Evolutionary conservation across 2,329 filamentous ascomycete species (phyloP), one percentile per base, ranked within the genome.

Genomic region (Pseudogymnoascus sp.): DNA sequence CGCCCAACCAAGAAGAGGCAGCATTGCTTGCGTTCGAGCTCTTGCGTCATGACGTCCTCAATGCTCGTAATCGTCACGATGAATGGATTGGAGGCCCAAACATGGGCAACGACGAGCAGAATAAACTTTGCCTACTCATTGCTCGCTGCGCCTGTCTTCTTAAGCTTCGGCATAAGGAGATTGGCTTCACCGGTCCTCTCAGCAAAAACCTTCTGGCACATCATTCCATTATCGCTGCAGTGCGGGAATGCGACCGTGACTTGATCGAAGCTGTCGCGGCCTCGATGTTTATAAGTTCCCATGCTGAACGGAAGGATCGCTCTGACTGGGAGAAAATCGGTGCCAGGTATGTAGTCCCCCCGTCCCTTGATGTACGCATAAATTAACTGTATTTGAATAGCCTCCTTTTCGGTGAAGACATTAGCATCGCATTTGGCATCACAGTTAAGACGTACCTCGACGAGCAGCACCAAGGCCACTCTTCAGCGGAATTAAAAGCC

Each of bases 141-240:
- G 94, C 91, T 67, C 88, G 94, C 38, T 88, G 92, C 64, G 90
- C 92, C 12, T 91, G 89, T 60, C 79, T 97, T 62, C 83, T 91
- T 59, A 90, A 89, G 70, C 79, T 97, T 64, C 84, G 86, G 32
- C 94, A 99, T 72, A 83, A 90, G 67, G 81, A 83, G 3, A 92
- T 93, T 67, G 94, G 94, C 30, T 99, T 97, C 74, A 97, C 93
- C 1, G 94, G 94, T 0, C 93, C 94, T 1, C 81, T 99, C 1
- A 96, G 91, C 78, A 88, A 94, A 73, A 91, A 93, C 66, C 80
- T 97, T 59, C 80, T 99, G 41, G 87, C 86, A 25, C 99, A 92
- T 77, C 89, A 91, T 63, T 92, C 91, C 1, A 80, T 97, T 62
- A 86, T 91, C 39, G 87, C 87, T 2, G 85, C 89, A 39, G 86